Evolutionary conservation across 208 protist species (phyloP), one percentile per base, ranked within the genome.

Genomic region (Tritrichomonas musculus): DNA sequence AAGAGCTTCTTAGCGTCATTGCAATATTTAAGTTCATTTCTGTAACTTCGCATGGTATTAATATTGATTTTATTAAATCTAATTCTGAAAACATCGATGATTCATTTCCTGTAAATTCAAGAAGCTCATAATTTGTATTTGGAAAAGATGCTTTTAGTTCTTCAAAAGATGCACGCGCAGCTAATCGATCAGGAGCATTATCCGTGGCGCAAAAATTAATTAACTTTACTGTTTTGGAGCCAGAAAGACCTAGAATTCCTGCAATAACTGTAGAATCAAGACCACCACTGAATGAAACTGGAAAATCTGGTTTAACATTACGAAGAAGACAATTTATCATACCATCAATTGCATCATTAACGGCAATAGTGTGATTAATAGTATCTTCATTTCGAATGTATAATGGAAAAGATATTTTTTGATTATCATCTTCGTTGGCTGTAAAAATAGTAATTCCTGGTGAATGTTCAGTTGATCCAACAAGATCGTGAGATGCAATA

Each of bases 11-110:
- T 1, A 88, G 77, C 11, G 77, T 88, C 77, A 88, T 88, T 49
- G 77, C 77, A 27, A 88, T 88, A 30, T 88, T 88, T 8, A 88
- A 33, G 41, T 88, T 88, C 77, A 88, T 88, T 36, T 88, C 77
- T 39, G 77, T 88, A 1, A 36, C 39, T 36, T 57, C 47, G 5
- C 20, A 27, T 22, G 77, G 77, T 33, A 88, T 57, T 27, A 88
- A 17, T 44, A 53, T 33, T 27, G 25, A 27, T 60, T 53, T 88
- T 4, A 88, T 57, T 9, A 47, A 57, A 27, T 25, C 8, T 33
- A 25, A 14, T 27, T 53, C 11, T 8, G 33, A 17, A 13, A 33
- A 2, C 30, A 88, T 20, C 33, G 53, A 22, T 33, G 33, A 2
- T 2, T 39, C 33, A 33, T 88, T 27, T 20, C 77, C 77, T 17